Base-by-base conservation (phyloP, 2,329 filamentous ascomycete genomes). In the Aaosphaeria pasadenensis region DNA sequence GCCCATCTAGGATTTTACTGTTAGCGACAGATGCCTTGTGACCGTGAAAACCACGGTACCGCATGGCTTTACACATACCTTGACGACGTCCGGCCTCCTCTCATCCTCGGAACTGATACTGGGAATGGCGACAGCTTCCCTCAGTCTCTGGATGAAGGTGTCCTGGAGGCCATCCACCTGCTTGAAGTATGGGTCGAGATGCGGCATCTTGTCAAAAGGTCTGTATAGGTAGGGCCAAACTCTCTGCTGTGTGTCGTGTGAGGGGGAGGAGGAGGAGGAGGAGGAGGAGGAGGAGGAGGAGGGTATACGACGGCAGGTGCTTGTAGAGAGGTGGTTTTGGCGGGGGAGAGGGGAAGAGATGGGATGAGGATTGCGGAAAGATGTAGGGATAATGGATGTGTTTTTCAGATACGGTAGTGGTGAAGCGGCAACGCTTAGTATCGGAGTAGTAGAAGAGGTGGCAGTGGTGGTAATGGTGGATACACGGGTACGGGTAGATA, bases 101-200 rank as follows among this genome's bases (percentile, higher is more conserved):
- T 87, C 86, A 66, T 94, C 90, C 54, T 96, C 91, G 42, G 92
- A 89, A 32, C 92, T 97, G 69, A 99, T 82, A 54, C 94, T 99
- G 17, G 94, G 94, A 63, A 99, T 99, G 45, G 91, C 92, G 51
- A 99, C 94, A 46, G 94, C 94, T 73, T 91, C 85, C 66, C 89
- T 83, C 51, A 99, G 84, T 60, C 92, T 87, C 62, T 95, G 87
- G 72, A 96, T 95, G 76, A 96, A 96, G 67, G 83, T 78, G 58
- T 85, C 82, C 44, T 90, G 82, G 63, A 91, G 79, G 68, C 75
- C 76, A 73, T 96, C 91, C 62, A 96, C 90, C 81, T 96, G 85
- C 75, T 89, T 85, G 80, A 96, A 97, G 79, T 88, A 97, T 55
- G 86, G 81, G 72, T 96, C 89, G 60, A 99, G 84, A 72, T 95